These are phyloP conservation scores for Triticum urartu DNA, from an alignment of 176 grass and related monocot genomes.

Conservation along the genomic window DNA sequence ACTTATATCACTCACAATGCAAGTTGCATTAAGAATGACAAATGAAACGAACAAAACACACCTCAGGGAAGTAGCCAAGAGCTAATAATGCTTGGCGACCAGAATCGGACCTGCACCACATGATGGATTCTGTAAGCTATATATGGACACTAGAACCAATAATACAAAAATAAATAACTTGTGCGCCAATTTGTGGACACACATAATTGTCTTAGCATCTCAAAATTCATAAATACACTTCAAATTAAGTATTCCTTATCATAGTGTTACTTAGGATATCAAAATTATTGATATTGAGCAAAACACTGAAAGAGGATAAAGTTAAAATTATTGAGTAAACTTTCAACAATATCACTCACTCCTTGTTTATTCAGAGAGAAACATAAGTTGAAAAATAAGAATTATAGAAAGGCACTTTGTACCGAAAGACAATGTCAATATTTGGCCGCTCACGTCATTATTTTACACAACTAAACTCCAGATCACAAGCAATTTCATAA, in stretches of 20 bases:
- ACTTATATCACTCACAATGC: slow-evolving; percentile 20
- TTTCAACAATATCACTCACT: neutral
- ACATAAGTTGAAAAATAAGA: neutral
- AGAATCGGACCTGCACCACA: slow-evolving; percentile 75
- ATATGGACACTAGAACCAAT: slow-evolving; percentile 8
- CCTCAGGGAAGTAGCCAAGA: slow-evolving; percentile 83
- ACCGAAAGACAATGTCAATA: neutral
- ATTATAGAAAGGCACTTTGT: neutral
- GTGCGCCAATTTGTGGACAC: neutral
- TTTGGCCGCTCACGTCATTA: neutral
- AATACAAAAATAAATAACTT: slow-evolving; percentile 9
- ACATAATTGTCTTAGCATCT: neutral
- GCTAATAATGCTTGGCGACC: slow-evolving; percentile 88
- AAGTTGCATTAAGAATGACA: slow-evolving; percentile 31
- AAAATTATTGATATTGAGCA: slow-evolving; percentile 16
- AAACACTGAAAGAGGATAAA: neutral
- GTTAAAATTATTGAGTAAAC: slow-evolving; percentile 6
- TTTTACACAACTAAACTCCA: slow-evolving; percentile 11
- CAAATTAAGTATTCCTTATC: slow-evolving; percentile 5
- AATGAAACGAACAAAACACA: slow-evolving; percentile 31
- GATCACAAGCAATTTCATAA: slow-evolving; percentile 12
- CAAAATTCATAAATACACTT: neutral
- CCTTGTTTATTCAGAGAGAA: slow-evolving; percentile 11
- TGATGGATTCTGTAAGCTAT: slow-evolving; percentile 30
- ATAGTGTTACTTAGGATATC: slow-evolving; percentile 8